Base-by-base conservation (phyloP, 345 rosid genomes). In the Hibiscus tridactylites region DNA sequence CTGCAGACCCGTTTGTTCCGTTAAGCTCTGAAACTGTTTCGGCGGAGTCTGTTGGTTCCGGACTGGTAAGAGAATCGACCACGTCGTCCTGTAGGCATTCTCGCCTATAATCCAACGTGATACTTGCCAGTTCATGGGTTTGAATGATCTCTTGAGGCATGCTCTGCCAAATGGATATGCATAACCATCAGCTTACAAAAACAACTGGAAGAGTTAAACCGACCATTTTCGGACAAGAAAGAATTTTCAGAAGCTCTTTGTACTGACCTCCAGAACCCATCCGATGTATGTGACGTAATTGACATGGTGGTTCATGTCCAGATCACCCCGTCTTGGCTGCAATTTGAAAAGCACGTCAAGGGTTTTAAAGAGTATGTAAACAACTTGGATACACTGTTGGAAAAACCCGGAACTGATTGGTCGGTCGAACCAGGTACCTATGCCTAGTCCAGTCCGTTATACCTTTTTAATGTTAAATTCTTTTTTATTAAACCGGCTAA, bases 291-390 rank as follows among this genome's bases (percentile, higher is more conserved):
- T 71, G 59, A 94, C 98, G 53, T 94, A 90, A 72, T 94, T 94
- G 52, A 91, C 98, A 68, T 94, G 97, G 70, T 94, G 97, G 77
- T 94, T 94, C 98, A 94, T 94, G 85, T 94, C 98, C 61, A 94
- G 87, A 83, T 94, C 98, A 65, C 91, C 91, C 85, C 92, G 82
- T 82, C 96, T 80, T 1, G 97, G 96, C 88, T 90, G 87, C 76
- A 78, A 57, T 76, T 50, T 31, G 59, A 9, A 53, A 61, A 26
- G 50, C 17, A 59, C 37, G 68, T 1, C 61, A n/a, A 74, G 61
- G 62, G 71, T 6, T 8, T 29, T 15, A 66, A 54, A 65, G 35
- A 46, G 53, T 61, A 21, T 9, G 16, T 24, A n/a, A 0, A 65
- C 7, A 26, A 16, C 57, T 66, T 65, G 26, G 54, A 28, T 50